phyloP scores from a whole-genome alignment of 805 yeast genomes.

The Groenewaldozyma salmanticensis region DNA sequence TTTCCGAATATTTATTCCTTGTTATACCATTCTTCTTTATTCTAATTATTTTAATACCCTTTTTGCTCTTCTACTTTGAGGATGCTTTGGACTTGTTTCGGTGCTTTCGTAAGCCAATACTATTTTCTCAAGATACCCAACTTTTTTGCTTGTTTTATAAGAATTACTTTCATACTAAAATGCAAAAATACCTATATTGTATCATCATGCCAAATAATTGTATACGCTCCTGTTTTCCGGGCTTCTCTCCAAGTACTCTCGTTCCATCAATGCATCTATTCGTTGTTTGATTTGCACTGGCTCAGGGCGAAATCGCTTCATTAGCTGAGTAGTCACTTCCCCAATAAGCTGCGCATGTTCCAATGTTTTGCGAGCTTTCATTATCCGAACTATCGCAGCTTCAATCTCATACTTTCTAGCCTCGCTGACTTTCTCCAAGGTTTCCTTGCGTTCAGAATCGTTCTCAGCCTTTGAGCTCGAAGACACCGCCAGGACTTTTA shows the following conservation, averaged over 20 bases:
- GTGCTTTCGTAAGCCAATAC: too few species aligned
- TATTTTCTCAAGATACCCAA: too few species aligned
- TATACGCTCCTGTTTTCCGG: conserved; percentile 48
- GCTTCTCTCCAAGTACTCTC: conserved; percentile 73
- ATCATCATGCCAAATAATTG: conserved; percentile 59
- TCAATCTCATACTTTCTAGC: conserved; percentile 62
- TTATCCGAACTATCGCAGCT: conserved; percentile 80
- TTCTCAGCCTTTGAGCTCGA: conserved; percentile 35
- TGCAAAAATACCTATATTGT: too few species aligned
- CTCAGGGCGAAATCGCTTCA: conserved; percentile 58
- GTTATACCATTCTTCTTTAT: too few species aligned
- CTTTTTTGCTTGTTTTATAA: too few species aligned
- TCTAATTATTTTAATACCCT: too few species aligned
- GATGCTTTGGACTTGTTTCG: too few species aligned
- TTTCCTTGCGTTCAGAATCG: conserved; percentile 40
- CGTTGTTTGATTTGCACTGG: conserved; percentile 59
- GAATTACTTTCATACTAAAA: too few species aligned
- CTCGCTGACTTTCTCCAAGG: conserved; percentile 47
- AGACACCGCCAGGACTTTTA: conserved; percentile 66
- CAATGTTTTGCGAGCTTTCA: conserved; percentile 60
- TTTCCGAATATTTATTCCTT: too few species aligned
- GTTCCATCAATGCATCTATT: conserved; percentile 64
- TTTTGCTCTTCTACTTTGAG: too few species aligned
- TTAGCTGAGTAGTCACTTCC: conserved; percentile 52
- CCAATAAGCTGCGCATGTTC: conserved; percentile 58